Percentiles rank a stretch among this genome's conserved stretches.
Evolutionary conservation across 139 green algal species (phyloP).

Genomic region (Helicosporidium sp.): DNA sequence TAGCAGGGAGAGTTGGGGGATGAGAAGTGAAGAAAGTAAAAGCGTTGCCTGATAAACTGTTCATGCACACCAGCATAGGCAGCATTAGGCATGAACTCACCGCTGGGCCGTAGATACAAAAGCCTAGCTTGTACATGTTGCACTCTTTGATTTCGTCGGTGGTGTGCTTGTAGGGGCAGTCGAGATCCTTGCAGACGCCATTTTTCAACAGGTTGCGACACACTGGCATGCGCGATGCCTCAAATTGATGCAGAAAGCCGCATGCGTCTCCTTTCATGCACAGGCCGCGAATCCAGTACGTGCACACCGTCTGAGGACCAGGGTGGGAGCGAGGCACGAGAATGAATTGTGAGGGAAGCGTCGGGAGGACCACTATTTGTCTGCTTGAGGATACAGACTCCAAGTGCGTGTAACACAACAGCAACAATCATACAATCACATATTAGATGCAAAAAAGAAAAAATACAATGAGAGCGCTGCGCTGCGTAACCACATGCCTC

Average conservation of each 20-base stretch:
- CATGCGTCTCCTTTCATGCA: conserved; percentile 93
- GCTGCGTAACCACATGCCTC: too few species aligned
- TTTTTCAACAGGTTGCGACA: conserved; percentile 57
- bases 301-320: conserved; percentile 75
- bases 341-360: neutral
- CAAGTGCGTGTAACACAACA: conserved; percentile 4
- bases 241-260: conserved; percentile 89
- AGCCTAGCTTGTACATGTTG: conserved; percentile 95
- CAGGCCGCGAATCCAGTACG: conserved; percentile 83
- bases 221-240: conserved; percentile 64
- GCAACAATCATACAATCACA: neutral
- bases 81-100: too few species aligned
- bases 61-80: too few species aligned
- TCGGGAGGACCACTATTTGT: neutral
- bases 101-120: conserved; percentile 82
- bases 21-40: too few species aligned
- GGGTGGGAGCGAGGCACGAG: neutral
- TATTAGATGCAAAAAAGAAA: neutral
- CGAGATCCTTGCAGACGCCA: conserved; percentile 71
- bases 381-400: neutral
- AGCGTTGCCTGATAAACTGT: too few species aligned
- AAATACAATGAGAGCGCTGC: neutral
- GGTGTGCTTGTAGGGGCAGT: conserved; percentile 88
- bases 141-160: conserved; percentile 92
- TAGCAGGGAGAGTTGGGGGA: neutral